Base-by-base conservation (phyloP, 75 land plant species). In the Sequoia sempervirens region DNA sequence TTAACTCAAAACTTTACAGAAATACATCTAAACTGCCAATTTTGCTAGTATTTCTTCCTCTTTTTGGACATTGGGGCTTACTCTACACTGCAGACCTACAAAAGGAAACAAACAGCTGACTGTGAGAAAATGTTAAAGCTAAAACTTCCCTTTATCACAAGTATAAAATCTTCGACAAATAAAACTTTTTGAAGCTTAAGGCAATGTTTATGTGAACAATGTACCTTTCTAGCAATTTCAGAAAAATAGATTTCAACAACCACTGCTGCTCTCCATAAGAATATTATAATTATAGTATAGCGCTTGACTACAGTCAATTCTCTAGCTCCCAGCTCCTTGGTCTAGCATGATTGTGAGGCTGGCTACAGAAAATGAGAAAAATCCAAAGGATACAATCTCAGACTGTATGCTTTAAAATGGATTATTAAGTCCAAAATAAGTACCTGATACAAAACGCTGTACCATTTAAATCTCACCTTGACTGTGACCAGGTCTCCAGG, bases 401-500 rank as follows among this genome's bases (percentile, higher is more conserved):
- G 73, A 14, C 36, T 32, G 36, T 70, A 32, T 70, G 14, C 36
- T 32, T 32, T 70, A 32, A 11, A 70, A 70, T 3, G 10, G 36
- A 70, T 70, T 70, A 32, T 28, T 30, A 41, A 17, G 26, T 79
- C 38, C 37, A 47, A 83, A 86, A 74, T 36, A 70, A 70, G 12
- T 70, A 37, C 15, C 15, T 70, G 73, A 52, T 26, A 53, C 58
- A 85, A 66, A 28, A 15, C 20, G 37, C 38, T 84, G 61, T 36
- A 36, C 26, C n/a, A 85, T 83, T 47, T 70, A 69, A 74, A 73
- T 66, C 90, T 85, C 83, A 93, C 92, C 92, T 89, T 83, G 90
- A 88, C 76, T 87, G 93, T 84, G 89, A 90, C 56, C 90, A 85
- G 73, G 95, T 84, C 91, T 88, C 92, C 87, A 93, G 80, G 86